Conservation (phyloP, 371 early-diverging fungal species). For the Smittium mucronatum region DNA sequence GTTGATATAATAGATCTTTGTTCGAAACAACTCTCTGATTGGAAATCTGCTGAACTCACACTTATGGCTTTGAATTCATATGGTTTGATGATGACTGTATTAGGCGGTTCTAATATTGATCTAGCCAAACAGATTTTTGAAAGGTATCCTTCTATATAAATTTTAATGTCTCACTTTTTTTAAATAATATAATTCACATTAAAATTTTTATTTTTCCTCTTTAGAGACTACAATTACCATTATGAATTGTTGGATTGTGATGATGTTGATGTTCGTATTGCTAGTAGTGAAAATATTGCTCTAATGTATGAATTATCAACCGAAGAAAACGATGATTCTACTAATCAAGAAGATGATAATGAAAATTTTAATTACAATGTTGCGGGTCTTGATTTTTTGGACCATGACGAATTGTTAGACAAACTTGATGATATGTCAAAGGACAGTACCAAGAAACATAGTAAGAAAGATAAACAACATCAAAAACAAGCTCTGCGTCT, state of each 20-base stretch:
- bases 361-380: not conserved
- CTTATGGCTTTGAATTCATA: slow-evolving; percentile 16
- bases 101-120: slow-evolving; percentile 13
- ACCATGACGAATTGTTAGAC: slow-evolving; percentile 41
- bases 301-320: slow-evolving; percentile 46
- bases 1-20: slow-evolving; percentile 9
- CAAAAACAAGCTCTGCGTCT: slow-evolving; percentile 57
- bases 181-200: not conserved
- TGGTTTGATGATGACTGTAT: slow-evolving; percentile 23
- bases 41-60: not conserved
- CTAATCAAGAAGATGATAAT: not conserved
- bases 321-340: not conserved
- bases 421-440: slow-evolving; percentile 41
- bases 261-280: slow-evolving; percentile 52
- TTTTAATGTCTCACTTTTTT: slow-evolving; percentile 20
- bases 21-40: slow-evolving; percentile 7
- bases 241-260: slow-evolving; percentile 43
- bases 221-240: slow-evolving; percentile 29
- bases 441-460: slow-evolving; percentile 44
- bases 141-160: slow-evolving; percentile 20
- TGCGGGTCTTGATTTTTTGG: slow-evolving; percentile 13
- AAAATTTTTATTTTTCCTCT: not conserved
- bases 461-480: slow-evolving; percentile 44
- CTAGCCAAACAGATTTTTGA: slow-evolving; percentile 31
- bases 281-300: slow-evolving; percentile 63